Evolutionary conservation across 2,329 filamentous ascomycete species (phyloP), one percentile per base, ranked within the genome.

Genomic region (Neurospora crassa): DNA sequence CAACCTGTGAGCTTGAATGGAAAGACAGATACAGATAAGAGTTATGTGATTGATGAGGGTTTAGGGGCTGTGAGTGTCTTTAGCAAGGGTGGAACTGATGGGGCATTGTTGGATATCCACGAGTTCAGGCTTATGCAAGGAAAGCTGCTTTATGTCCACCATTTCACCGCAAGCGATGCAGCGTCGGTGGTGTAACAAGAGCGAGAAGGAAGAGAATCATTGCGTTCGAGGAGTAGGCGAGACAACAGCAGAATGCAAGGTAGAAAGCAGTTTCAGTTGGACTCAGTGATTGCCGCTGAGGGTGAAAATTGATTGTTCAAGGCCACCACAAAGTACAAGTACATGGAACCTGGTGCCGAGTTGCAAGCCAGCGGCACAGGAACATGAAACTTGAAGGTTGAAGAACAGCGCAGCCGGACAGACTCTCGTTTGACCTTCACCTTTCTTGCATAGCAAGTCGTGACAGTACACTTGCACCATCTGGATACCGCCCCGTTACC

Each of bases 41-140:
- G 43, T 6, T 69, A 63, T 59, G 68, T 59, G 20, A 70, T 74
- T 47, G 73, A 74, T 20, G 72, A 71, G 37, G 68, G 40, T 16
- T 67, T 72, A 2, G 73, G 73, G 3, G 69, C 47, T 29, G 70
- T 68, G 1, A 73, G 71, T 16, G 59, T 74, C 68, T 37, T 73
- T n/a, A 40, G 69, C 14, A 69, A 70, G 41, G 73, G 71, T 70
- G 69, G 69, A 34, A 69, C 67, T 41, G 68, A 73, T 11, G 72
- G 72, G 18, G 70, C 73, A 42, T 70, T 72, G 41, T 59, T 71
- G 18, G 70, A 71, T 5, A 71, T 70, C 40, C 72, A 74, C 40
- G n/a, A 69, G 29, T 69, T 69, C 43, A 34, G 45, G 24, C 34
- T 74, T 34, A 71, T 71, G 53, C 41, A 68, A 0, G 73, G 71